phyloP scores from a whole-genome alignment of 1,139 yeast genomes.

The Citeromyces siamensis region DNA sequence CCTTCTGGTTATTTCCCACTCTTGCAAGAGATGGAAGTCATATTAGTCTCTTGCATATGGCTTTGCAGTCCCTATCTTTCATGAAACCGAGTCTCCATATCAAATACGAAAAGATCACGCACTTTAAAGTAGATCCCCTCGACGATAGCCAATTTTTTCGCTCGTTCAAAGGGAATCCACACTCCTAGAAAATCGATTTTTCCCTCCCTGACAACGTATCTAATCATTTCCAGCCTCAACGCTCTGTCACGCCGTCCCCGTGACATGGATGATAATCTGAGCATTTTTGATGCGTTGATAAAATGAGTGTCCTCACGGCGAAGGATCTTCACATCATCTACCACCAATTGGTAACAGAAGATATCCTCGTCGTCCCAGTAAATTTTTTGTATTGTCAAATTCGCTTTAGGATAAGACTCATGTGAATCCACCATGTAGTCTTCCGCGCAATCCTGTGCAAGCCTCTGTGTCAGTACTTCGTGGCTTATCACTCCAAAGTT shows the following conservation, averaged over 20 bases:
- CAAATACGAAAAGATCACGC: slow-evolving; percentile 33
- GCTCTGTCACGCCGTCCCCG: slow-evolving; percentile 46
- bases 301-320: neutral
- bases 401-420: neutral
- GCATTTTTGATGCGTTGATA: slow-evolving; percentile 37
- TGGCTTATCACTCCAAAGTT: no score
- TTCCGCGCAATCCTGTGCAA: no score
- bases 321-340: neutral
- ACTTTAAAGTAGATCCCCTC: slow-evolving; percentile 28
- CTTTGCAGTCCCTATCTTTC: no score
- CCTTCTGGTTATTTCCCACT: no score
- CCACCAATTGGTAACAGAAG: neutral
- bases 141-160: slow-evolving; percentile 35
- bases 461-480: no score
- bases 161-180: slow-evolving; percentile 45
- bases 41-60: no score
- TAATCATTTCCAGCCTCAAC: slow-evolving; percentile 31
- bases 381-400: neutral
- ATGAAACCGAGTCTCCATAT: no score
- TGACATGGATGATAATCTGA: slow-evolving; percentile 45
- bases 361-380: neutral
- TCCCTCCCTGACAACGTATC: slow-evolving; percentile 36
- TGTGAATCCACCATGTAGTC: no score
- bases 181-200: slow-evolving; percentile 44
- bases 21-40: no score